These are phyloP conservation scores for Gossypium davidsonii DNA, from an alignment of 441 rosid species.

Conservation along the genomic window DNA sequence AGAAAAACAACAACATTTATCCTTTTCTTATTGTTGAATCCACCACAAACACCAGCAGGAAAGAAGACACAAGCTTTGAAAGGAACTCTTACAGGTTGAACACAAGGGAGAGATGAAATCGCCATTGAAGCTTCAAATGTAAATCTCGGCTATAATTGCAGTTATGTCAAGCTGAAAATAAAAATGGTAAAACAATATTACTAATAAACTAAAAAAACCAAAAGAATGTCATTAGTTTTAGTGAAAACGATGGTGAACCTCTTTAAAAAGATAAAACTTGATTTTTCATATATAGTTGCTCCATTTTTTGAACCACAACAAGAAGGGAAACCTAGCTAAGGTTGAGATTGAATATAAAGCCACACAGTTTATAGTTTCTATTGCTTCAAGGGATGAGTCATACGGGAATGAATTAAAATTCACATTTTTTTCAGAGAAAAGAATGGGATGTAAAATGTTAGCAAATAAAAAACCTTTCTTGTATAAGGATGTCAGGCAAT, in stretches of 20 bases:
- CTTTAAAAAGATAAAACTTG: not conserved
- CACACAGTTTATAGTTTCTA: not conserved
- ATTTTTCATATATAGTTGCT: not conserved
- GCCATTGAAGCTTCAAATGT: conserved; percentile 23
- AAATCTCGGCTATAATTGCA: not conserved
- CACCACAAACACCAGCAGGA: conserved; percentile 12
- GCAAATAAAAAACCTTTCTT: not conserved
- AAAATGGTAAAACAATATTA: not conserved
- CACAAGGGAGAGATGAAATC: conserved; percentile 19
- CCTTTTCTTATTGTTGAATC: conserved; percentile 21
- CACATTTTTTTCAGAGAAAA: not conserved
- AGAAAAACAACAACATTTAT: conserved; percentile 29
- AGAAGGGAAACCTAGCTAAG: not conserved
- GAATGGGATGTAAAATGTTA: not conserved
- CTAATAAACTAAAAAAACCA: not conserved
- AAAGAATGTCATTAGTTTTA: not conserved
- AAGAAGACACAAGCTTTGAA: conserved; percentile 13
- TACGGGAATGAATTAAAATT: not conserved
- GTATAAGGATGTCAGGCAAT: not conserved
- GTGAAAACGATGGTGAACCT: not conserved
- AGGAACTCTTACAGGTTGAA: conserved; percentile 14
- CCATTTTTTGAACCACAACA: not conserved
- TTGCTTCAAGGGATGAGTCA: not conserved
- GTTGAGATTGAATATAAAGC: not conserved
- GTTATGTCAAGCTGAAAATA: not conserved